Percentiles rank a stretch among this genome's conserved stretches.
These are phyloP conservation scores for Hawksworthiomyces lignivorus DNA, from an alignment of 2,329 filamentous ascomycete genomes.

Conservation along the genomic window DNA sequence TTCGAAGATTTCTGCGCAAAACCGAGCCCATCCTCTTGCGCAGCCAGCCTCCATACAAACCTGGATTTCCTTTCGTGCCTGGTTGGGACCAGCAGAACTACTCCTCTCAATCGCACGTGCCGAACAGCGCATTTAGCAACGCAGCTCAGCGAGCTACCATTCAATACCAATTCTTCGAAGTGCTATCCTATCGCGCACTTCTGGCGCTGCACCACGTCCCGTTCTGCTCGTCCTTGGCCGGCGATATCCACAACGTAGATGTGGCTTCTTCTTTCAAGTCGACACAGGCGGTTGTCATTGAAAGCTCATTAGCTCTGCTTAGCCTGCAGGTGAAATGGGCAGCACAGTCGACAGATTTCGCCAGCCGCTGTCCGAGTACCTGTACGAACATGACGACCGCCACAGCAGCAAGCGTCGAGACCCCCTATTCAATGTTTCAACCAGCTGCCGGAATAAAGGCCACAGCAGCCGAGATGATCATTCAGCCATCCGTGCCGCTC, in stretches of 20 bases:
- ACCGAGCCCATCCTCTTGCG: conserved; percentile 7
- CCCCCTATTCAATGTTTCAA: not conserved
- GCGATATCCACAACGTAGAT: too few species aligned
- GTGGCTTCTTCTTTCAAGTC: too few species aligned
- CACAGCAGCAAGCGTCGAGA: not conserved
- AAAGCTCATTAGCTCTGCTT: conserved; percentile 17
- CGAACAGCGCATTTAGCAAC: too few species aligned
- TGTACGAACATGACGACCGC: conserved; percentile 5
- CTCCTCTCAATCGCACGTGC: not conserved
- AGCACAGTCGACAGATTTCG: not conserved
- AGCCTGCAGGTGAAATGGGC: conserved; percentile 16
- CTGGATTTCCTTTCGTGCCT: too few species aligned
- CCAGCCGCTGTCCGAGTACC: not conserved
- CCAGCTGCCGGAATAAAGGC: not conserved
- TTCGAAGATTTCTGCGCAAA: conserved; percentile 14
- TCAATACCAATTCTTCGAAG: conserved; percentile 16
- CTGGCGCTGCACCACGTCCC: conserved; percentile 18
- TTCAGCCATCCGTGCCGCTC: too few species aligned
- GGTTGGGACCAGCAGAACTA: too few species aligned
- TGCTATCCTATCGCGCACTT: conserved; percentile 17
- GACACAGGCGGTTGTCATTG: conserved; percentile 12
- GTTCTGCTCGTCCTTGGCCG: conserved; percentile 5
- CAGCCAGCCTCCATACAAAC: too few species aligned
- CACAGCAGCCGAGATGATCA: conserved; percentile 1
- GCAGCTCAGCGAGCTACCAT: too few species aligned